Evolutionary conservation across 345 rosid genomes (phyloP).

Genomic region (Cardamine chenopodiifolia): DNA sequence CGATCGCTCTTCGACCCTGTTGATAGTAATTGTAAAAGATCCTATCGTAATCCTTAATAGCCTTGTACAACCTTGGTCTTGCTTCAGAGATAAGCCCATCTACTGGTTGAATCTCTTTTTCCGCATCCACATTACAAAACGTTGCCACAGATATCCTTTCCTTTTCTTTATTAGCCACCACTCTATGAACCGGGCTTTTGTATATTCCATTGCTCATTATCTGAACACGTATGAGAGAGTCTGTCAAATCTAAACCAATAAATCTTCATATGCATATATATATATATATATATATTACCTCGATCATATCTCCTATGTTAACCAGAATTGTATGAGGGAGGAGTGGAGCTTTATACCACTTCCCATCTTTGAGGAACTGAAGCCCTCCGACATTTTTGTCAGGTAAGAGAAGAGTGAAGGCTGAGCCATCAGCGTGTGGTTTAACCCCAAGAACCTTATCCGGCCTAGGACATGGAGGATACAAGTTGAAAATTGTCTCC

Average conservation of each 20-base stretch:
- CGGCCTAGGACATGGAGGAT: conserved; percentile 67
- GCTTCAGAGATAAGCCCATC: conserved; percentile 43
- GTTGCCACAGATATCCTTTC: conserved; percentile 55
- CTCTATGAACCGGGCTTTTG: conserved; percentile 59
- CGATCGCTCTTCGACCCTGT: conserved; percentile 52
- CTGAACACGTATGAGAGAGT: conserved; percentile 28
- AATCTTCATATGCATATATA: neutral
- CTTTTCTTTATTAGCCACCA: conserved; percentile 48
- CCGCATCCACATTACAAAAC: conserved; percentile 48
- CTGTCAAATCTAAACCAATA: conserved; percentile 6
- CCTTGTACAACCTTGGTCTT: conserved; percentile 57
- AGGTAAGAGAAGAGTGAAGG: conserved; percentile 54
- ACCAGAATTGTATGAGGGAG: conserved; percentile 51
- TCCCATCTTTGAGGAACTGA: conserved; percentile 52
- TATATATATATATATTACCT: conserved; percentile 42
- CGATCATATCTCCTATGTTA: conserved; percentile 56
- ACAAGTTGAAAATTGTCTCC: conserved; percentile 56
- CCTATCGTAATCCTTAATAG: conserved; percentile 47
- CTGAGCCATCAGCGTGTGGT: conserved; percentile 67
- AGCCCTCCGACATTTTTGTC: conserved; percentile 59
- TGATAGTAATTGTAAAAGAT: conserved; percentile 50
- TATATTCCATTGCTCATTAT: conserved; percentile 66
- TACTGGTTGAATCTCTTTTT: conserved; percentile 44
- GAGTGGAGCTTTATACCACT: conserved; percentile 56
- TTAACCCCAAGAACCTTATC: conserved; percentile 57